Evolutionary conservation across 169 alveolate species (phyloP).

Genomic region (Cryptosporidium ryanae): DNA sequence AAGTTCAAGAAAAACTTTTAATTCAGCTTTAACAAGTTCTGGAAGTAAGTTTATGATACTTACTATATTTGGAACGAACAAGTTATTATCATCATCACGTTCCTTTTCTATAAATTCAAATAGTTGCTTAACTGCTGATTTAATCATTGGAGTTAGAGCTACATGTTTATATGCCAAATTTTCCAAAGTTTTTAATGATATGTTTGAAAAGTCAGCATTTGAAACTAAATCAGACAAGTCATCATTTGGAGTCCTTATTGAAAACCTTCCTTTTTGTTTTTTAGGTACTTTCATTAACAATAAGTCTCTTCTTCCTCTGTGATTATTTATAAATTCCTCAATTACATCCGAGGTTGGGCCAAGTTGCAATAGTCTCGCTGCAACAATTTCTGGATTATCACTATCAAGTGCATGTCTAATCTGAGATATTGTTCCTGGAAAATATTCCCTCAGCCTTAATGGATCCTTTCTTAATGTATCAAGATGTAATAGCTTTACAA

Average conservation of each 20-base stretch:
- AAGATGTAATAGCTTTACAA: slow-evolving; percentile 28
- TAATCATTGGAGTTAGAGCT: slow-evolving; percentile 45
- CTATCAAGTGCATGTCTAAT: slow-evolving; percentile 49
- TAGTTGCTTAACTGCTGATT: neutral
- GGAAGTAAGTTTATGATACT: slow-evolving; percentile 23
- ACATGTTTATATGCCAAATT: slow-evolving; percentile 35
- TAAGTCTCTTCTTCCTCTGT: slow-evolving; percentile 45
- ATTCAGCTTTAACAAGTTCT: slow-evolving; percentile 30
- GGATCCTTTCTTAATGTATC: slow-evolving; percentile 52
- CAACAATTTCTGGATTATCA: slow-evolving; percentile 59
- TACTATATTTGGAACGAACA: slow-evolving; percentile 4
- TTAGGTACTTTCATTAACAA: slow-evolving; percentile 1
- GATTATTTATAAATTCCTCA: slow-evolving; percentile 37
- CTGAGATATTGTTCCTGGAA: slow-evolving; percentile 52
- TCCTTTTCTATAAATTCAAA: slow-evolving; percentile 17
- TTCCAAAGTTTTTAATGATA: slow-evolving; percentile 1
- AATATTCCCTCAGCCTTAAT: slow-evolving; percentile 34
- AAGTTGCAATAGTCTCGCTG: slow-evolving; percentile 26
- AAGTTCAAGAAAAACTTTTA: slow-evolving; percentile 31
- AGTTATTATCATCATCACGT: neutral
- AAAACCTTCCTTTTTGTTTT: neutral
- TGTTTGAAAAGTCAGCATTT: slow-evolving; percentile 29
- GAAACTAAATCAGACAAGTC: slow-evolving; percentile 15
- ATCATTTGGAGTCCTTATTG: neutral
- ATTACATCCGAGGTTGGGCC: slow-evolving; percentile 43